A percentile compares a stretch with the other conserved stretches of the same genome.
Conservation (phyloP, 1,284 basidiomycete genomes). For the Quambalaria eucalypti region DNA sequence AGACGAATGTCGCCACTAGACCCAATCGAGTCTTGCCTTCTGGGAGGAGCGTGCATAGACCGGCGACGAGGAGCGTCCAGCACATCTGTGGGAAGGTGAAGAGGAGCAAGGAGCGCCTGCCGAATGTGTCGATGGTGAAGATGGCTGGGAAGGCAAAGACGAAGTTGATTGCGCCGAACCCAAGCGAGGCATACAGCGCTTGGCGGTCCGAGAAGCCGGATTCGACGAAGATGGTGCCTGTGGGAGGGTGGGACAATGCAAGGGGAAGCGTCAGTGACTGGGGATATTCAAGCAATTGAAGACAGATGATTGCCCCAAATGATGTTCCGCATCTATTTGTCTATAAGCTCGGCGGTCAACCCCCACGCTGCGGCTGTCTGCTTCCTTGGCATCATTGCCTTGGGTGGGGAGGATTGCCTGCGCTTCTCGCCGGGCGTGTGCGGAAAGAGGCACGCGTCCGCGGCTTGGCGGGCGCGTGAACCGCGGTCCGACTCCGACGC, state of each 20-base stretch:
- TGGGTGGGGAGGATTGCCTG: no score
- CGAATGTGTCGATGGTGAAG: conserved; percentile 39
- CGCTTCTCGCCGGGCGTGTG: no score
- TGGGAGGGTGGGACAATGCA: no score
- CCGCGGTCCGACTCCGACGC: no score
- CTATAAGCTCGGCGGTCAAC: no score
- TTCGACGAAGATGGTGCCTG: conserved; percentile 21
- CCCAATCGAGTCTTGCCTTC: conserved; percentile 24
- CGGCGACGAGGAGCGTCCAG: conserved; percentile 32
- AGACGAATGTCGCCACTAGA: conserved; percentile 48
- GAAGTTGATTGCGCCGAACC: conserved; percentile 41
- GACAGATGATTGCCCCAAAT: no score
- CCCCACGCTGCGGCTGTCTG: no score
- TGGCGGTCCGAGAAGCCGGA: conserved; percentile 13
- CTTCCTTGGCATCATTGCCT: no score
- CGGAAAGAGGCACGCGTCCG: no score
- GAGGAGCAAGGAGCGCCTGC: conserved; percentile 33
- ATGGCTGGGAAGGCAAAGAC: conserved; percentile 41
- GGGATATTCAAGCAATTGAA: not conserved
- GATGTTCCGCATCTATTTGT: no score
- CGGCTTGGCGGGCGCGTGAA: no score
- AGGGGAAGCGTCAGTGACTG: not conserved
- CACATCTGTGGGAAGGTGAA: conserved; percentile 38
- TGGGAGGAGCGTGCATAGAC: conserved; percentile 51
- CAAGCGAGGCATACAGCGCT: conserved; percentile 38